Conservation (phyloP, 768 basidiomycete species). For the Termitomyces sp. region DNA sequence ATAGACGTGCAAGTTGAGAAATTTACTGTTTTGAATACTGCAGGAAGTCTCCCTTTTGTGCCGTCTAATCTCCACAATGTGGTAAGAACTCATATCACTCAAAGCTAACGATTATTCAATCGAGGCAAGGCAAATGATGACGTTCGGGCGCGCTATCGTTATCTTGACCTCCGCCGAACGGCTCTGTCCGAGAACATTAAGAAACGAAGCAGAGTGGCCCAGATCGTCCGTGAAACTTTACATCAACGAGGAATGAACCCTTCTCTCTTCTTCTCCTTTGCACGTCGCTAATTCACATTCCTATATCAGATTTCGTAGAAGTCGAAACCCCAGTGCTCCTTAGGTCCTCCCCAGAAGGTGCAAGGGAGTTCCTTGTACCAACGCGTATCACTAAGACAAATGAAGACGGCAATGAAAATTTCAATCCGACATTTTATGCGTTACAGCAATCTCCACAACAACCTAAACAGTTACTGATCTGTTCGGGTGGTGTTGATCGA, state of each 20-base stretch:
- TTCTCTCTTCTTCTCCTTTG: slow-evolving; percentile 3
- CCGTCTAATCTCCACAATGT: slow-evolving; percentile 73
- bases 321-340: slow-evolving; percentile 92
- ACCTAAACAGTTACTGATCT: slow-evolving; percentile 89
- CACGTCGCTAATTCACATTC: slow-evolving; percentile 3
- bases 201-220: slow-evolving; percentile 78
- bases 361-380: slow-evolving; percentile 90
- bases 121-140: slow-evolving; percentile 73
- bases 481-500: slow-evolving; percentile 81
- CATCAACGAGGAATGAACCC: slow-evolving; percentile 56
- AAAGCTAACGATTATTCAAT: background rate
- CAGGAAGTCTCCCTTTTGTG: slow-evolving; percentile 74
- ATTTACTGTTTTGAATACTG: slow-evolving; percentile 77
- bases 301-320: slow-evolving; percentile 74
- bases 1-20: slow-evolving; percentile 74
- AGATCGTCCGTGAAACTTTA: slow-evolving; percentile 65
- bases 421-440: slow-evolving; percentile 66
- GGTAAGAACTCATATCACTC: slow-evolving; percentile 38
- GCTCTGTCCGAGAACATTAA: slow-evolving; percentile 73
- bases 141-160: slow-evolving; percentile 76
- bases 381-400: slow-evolving; percentile 43
- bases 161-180: slow-evolving; percentile 81
- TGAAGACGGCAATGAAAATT: slow-evolving; percentile 12
- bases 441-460: slow-evolving; percentile 94
- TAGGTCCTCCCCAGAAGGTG: slow-evolving; percentile 91